A percentile compares a stretch with the other conserved stretches of the same genome.
phyloP scores from a whole-genome alignment of 371 early-diverging fungal species.

The Actinomortierella ambigua region DNA sequence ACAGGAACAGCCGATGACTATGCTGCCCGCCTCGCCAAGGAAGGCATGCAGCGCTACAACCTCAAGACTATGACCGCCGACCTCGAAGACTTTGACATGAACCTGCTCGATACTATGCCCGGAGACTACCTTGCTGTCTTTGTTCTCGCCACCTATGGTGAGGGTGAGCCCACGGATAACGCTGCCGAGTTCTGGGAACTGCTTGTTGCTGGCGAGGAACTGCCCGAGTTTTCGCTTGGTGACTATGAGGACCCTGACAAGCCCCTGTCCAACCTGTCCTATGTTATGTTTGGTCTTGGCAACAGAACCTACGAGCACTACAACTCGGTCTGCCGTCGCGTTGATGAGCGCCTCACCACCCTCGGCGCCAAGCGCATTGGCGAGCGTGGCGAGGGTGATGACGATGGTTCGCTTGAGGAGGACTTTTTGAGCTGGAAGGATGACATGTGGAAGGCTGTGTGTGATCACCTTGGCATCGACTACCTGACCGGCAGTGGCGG shows the following conservation, averaged over 20 bases:
- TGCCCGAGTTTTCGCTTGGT: conserved; percentile 70
- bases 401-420: conserved; percentile 93
- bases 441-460: conserved; percentile 77
- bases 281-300: conserved; percentile 93
- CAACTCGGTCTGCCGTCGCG: conserved; percentile 77
- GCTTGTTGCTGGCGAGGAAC: conserved; percentile 67
- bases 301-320: conserved; percentile 98
- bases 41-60: conserved; percentile 76
- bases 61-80: conserved; percentile 82
- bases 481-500: conserved; percentile 49
- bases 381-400: conserved; percentile 94
- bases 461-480: conserved; percentile 74
- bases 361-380: conserved; percentile 85
- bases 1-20: conserved; percentile 97
- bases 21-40: conserved; percentile 86
- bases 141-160: conserved; percentile 90
- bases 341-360: conserved; percentile 65
- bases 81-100: conserved; percentile 87
- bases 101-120: conserved; percentile 71
- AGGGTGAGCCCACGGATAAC: conserved; percentile 94
- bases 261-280: conserved; percentile 70
- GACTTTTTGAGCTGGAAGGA: conserved; percentile 96
- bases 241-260: conserved; percentile 57
- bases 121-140: conserved; percentile 73
- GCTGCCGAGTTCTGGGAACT: conserved; percentile 86